Percentiles rank a stretch among this genome's conserved stretches.
Evolutionary conservation across 2,329 filamentous ascomycete genomes (phyloP).

Genomic region (Verruconis gallopava): DNA sequence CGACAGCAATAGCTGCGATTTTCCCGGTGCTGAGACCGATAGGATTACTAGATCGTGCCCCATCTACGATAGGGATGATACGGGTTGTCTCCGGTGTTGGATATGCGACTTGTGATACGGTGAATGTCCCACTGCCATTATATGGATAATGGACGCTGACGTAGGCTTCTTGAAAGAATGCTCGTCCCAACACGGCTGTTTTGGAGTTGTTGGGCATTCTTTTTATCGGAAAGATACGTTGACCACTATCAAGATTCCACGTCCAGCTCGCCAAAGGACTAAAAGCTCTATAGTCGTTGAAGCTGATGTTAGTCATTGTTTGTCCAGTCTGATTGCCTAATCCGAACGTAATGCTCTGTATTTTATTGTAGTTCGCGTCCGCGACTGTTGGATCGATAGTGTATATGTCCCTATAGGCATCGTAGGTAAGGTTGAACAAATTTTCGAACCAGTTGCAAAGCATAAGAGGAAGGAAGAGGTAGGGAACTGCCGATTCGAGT

Average conservation of each 20-base stretch:
- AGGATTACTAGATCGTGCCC: no score
- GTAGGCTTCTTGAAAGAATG: constrained; percentile 26
- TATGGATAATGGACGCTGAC: constrained; percentile 12
- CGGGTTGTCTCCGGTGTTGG: no score
- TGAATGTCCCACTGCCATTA: no score
- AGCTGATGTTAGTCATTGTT: no score
- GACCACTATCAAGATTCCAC: no score
- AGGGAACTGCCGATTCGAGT: constrained; percentile 2
- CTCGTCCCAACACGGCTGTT: constrained; percentile 20
- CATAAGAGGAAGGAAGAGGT: background rate
- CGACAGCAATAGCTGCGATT: no score
- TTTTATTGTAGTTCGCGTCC: background rate
- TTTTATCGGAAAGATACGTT: constrained; percentile 21
- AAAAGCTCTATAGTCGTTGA: no score
- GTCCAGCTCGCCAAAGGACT: no score
- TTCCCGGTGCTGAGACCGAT: no score
- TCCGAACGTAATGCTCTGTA: background rate
- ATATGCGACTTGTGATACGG: no score
- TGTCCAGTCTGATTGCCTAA: no score
- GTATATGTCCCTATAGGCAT: background rate
- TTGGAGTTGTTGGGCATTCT: constrained; percentile 12
- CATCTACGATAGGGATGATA: no score
- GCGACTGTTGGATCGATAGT: background rate
- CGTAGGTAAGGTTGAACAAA: background rate
- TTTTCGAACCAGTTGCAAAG: constrained; percentile 2